Conservation (phyloP, 352 stramenopile species). For the Nothophytophthora sp. region DNA sequence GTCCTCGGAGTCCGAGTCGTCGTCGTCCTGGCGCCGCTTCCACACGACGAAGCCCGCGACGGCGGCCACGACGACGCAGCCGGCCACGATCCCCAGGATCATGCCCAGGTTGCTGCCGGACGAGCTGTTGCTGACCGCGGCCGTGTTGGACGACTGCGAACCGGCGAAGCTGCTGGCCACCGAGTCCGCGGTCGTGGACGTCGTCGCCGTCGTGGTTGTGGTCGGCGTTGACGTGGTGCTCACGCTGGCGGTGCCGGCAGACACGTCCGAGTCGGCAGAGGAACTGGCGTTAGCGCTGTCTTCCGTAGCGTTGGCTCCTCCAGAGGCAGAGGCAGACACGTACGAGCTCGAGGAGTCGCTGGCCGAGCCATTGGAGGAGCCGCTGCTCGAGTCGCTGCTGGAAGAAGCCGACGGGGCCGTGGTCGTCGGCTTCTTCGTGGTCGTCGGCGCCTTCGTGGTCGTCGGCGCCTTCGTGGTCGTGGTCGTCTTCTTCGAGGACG, state of each 20-base stretch:
- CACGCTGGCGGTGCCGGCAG: conserved; percentile 15
- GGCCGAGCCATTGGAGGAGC: conserved; percentile 10
- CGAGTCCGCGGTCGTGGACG: conserved; percentile 28
- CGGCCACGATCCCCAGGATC: conserved; percentile 52
- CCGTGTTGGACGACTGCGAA: conserved; percentile 32
- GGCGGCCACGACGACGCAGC: conserved; percentile 41
- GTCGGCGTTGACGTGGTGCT: conserved; percentile 19
- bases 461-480: conserved; percentile 20
- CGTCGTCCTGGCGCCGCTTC: conserved; percentile 57
- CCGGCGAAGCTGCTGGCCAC: conserved; percentile 14
- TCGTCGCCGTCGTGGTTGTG: conserved; percentile 10
- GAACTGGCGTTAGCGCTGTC: conserved; percentile 13
- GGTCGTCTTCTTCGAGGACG: conserved; percentile 12
- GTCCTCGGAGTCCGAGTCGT: conserved; percentile 65
- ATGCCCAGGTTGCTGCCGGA: conserved; percentile 39
- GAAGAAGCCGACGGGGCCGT: conserved; percentile 16
- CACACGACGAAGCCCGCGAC: conserved; percentile 61
- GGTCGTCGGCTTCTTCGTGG: conserved; percentile 8
- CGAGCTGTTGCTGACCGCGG: conserved; percentile 20
- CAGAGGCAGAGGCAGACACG: conserved; percentile 17
- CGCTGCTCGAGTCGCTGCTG: conserved; percentile 13
- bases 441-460: conserved; percentile 29
- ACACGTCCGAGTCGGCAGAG: conserved; percentile 16
- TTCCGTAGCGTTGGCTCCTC: conserved; percentile 12
- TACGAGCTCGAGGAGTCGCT: conserved; percentile 7